Base-by-base conservation (phyloP, 129 eudicot species). In the Oenanthe sinensis region DNA sequence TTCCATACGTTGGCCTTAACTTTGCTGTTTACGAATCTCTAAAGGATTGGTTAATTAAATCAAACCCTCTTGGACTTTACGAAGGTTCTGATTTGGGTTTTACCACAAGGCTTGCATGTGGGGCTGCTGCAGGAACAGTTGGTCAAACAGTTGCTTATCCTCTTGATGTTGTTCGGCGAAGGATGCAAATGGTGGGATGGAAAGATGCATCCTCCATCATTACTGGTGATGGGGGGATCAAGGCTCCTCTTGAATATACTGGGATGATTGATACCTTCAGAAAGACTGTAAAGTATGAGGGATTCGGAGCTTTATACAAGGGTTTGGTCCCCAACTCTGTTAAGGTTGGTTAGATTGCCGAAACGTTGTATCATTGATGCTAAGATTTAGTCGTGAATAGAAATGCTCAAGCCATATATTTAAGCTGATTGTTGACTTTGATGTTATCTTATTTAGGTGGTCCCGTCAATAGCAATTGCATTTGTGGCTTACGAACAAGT, bases 161-260 rank as follows among this genome's bases (percentile, higher is more conserved):
- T 26, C 92, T 95, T 20, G 98, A 95, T 77, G 98, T 95, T 50
- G 80, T 95, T 43, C 96, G 98, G 16, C 74, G 98, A 80, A 88
- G 98, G 82, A 95, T 95, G 97, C 98, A 95, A 77, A 95, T 95
- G 98, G 97, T 86, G 58, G 98, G 98, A 8, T 91, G 98, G 98
- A 95, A 83, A 77, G 83, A 88, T 78, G 98, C 97, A 43, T 81
- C 92, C 33, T 95, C 98, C 11, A 70, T 95, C 78, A 88, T 95
- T 46, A 79, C 89, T 0, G 97, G 94, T 60, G 94, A 88, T 76
- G 96, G 98, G 26, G 76, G 78, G 69, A 54, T 79, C 81, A 90
- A 88, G 83, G 88, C 90, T 33, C 77, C 92, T 8, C 86, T 91
- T 26, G 92, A 90, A 75, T 95, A 91, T 84, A 88, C 80, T 7